phyloP scores from a whole-genome alignment of 495 filamentous ascomycete genomes.

The Parathielavia hyrcaniae region DNA sequence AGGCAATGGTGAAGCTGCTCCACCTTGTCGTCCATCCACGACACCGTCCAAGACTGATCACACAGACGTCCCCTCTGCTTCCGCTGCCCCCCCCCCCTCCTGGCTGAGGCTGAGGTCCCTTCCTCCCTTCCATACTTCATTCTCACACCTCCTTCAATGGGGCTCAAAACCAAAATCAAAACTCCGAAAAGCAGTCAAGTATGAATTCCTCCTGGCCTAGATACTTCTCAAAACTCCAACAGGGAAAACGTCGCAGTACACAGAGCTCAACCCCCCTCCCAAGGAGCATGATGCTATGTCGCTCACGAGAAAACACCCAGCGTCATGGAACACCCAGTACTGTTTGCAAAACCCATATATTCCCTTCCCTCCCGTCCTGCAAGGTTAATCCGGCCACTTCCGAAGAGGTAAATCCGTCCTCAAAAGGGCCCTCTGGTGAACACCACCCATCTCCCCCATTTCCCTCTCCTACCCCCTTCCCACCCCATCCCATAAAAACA shows the following conservation, averaged over 20 bases:
- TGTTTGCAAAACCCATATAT: neutral
- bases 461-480: neutral
- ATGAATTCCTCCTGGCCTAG: neutral
- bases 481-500: neutral
- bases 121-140: no score
- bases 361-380: neutral
- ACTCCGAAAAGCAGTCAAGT: no score
- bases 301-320: no score
- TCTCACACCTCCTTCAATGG: neutral
- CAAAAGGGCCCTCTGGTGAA: neutral
- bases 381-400: neutral
- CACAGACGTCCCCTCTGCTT: no score
- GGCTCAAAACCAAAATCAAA: no score
- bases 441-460: neutral
- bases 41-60: no score
- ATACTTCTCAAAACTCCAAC: slow-evolving; percentile 1
- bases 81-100: no score
- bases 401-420: neutral
- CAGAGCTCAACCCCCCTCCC: no score
- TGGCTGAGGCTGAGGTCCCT: no score
- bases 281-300: no score
- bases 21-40: neutral
- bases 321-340: neutral
- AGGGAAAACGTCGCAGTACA: neutral
- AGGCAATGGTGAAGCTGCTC: neutral